Conservation (phyloP, 768 basidiomycete species). For the Lentinula edodes region DNA sequence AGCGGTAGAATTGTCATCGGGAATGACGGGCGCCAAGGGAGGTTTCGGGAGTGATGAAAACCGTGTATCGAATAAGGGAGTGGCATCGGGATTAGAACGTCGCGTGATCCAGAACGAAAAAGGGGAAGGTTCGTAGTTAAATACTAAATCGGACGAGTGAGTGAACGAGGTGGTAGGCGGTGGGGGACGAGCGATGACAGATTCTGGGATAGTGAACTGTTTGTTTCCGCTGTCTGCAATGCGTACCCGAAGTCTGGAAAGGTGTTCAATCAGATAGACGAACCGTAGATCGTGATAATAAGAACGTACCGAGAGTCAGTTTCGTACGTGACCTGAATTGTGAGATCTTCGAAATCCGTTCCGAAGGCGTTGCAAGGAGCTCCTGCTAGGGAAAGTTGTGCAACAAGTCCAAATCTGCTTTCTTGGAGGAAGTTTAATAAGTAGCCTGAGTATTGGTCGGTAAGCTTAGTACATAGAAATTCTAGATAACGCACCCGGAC, state of each 20-base stretch:
- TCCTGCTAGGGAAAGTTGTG: conserved; percentile 49
- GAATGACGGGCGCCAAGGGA: conserved; percentile 51
- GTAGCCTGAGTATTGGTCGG: conserved; percentile 41
- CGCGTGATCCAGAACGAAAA: conserved; percentile 83
- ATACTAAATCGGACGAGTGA: conserved; percentile 54
- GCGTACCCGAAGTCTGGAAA: conserved; percentile 56
- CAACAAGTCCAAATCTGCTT: conserved; percentile 44
- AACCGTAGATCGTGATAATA: too few relatives aligned
- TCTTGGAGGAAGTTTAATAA: conserved; percentile 37
- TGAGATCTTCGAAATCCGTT: conserved; percentile 48
- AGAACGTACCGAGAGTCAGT: conserved; percentile 38
- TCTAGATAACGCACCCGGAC: background rate
- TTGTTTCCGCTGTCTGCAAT: conserved; percentile 54
- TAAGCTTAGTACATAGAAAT: too few relatives aligned
- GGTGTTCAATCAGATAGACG: background rate
- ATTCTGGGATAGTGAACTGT: conserved; percentile 65
- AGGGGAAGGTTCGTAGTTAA: conserved; percentile 58
- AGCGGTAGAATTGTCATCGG: conserved; percentile 45
- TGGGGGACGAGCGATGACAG: conserved; percentile 39
- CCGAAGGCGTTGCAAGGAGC: conserved; percentile 63
- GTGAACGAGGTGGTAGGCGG: conserved; percentile 27
- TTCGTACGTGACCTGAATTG: conserved; percentile 66
- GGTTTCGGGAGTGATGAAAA: conserved; percentile 53
- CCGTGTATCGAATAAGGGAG: conserved; percentile 69
- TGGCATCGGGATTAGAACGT: conserved; percentile 45